Base-by-base conservation (phyloP, 208 protist species). In the Crithidia sp. region DNA sequence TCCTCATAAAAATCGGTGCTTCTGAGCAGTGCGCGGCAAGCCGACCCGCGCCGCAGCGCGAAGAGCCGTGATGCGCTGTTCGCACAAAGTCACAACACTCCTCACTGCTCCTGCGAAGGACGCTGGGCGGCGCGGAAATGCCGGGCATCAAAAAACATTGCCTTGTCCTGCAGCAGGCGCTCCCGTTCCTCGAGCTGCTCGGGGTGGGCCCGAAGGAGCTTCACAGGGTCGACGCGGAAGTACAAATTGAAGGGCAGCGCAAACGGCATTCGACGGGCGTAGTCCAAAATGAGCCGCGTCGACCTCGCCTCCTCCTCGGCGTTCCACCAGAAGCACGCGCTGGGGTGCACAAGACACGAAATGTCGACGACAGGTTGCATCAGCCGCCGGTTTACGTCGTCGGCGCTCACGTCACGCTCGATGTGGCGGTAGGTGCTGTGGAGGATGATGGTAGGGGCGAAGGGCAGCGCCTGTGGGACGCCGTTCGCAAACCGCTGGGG, bases 181-280 rank as follows among this genome's bases (percentile, higher is more conserved):
- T 89, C 77, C 39, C 74, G 71, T 60, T 88, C 79, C 61, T 83
- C 76, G 0, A 63, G 52, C 41, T 74, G 37, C 14, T 82, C 71
- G 12, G 88, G 88, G 7, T 83, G 44, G 5, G 44, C 60, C 36
- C 86, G 88, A 45, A 87, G 59, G 37, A 66, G 57, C 56, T 85
- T 87, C 16, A 79, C 70, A 4, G 83, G 52, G 67, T 97, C 91
- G 5, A 97, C 87, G 59, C 91, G 87, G 66, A 93, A 80, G 72
- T 95, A 96, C 36, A 96, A 67, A 63, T 94, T 93, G 66, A 96
- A 96, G 6, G 93, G 93, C 2, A 96, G 74, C 5, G 90, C 86
- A 74, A 86, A 95, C 0, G 93, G 93, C 53, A 95, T 81, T 2
- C 91, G 88, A 56, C 93, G 92, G 10, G 93, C 89, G 67, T 95